Conservation (phyloP, 352 stramenopile genomes). For the Pythium sp. region DNA sequence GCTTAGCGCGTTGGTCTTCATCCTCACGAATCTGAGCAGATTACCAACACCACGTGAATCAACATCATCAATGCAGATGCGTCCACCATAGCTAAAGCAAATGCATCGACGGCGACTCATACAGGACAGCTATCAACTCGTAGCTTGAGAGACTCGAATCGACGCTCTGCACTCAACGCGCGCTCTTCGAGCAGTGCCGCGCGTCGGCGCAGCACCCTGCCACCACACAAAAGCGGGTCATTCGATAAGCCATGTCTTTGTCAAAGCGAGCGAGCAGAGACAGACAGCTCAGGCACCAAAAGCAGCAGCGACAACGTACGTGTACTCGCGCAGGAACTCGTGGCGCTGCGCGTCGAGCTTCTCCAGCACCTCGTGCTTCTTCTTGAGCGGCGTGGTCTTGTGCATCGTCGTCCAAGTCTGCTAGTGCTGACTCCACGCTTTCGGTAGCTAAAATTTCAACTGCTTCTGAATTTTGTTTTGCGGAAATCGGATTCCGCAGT, state of each 20-base stretch:
- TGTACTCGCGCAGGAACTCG: constrained; percentile 3
- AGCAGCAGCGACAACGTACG: not conserved
- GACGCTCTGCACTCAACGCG: constrained; percentile 7
- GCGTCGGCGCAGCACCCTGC: not conserved
- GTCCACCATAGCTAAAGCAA: not conserved
- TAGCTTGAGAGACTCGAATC: not conserved
- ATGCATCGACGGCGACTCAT: not conserved
- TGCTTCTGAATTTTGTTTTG: too few species aligned
- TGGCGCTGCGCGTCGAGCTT: constrained; percentile 10
- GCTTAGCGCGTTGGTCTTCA: not conserved
- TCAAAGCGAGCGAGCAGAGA: not conserved
- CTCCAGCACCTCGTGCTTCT: constrained; percentile 5
- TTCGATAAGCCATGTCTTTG: not conserved
- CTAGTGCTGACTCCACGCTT: not conserved
- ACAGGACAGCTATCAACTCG: not conserved
- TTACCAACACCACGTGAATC: not conserved
- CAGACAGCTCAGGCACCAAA: not conserved
- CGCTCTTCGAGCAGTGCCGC: not conserved
- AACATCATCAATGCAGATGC: not conserved
- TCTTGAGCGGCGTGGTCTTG: not conserved
- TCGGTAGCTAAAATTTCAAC: too few species aligned
- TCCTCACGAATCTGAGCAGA: not conserved
- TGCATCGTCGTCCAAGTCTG: not conserved
- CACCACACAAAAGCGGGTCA: not conserved
- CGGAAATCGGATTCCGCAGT: too few species aligned